phyloP scores from a whole-genome alignment of 805 yeast genomes.

The Ogataea naganishii region DNA sequence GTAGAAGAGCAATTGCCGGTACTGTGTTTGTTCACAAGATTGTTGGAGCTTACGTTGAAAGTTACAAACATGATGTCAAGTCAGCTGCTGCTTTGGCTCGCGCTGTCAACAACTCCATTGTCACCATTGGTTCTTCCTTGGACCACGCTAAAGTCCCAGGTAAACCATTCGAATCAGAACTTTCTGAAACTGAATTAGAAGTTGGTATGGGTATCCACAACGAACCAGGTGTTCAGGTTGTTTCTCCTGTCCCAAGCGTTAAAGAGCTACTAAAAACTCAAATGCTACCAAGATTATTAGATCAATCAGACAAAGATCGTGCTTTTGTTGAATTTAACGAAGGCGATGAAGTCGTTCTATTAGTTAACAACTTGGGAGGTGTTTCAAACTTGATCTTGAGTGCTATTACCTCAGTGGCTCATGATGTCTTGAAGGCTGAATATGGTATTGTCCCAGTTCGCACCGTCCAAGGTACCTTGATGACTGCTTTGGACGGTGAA shows the following conservation, averaged over 20 bases:
- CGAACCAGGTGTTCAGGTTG: constrained; percentile 74
- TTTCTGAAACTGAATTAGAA: constrained; percentile 63
- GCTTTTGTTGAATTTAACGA: constrained; percentile 56
- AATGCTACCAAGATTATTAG: no score
- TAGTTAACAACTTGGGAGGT: constrained; percentile 79
- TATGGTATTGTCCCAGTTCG: constrained; percentile 51
- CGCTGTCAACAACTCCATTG: constrained; percentile 54
- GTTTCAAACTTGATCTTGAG: constrained; percentile 66
- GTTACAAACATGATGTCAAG: constrained; percentile 40
- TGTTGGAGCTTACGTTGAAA: constrained; percentile 79
- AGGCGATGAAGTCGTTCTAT: constrained; percentile 46
- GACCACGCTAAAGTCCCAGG: constrained; percentile 92
- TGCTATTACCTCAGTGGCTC: constrained; percentile 51
- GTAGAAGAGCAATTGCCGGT: constrained; percentile 92
- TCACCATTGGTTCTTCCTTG: constrained; percentile 82
- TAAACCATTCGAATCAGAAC: constrained; percentile 28
- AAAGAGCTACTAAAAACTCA: no score
- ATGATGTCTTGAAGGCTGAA: constrained; percentile 38
- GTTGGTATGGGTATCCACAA: constrained; percentile 95
- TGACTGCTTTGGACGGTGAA: constrained; percentile 79
- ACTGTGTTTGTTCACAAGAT: constrained; percentile 81
- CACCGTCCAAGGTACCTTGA: constrained; percentile 58
- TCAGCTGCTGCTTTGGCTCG: constrained; percentile 43
- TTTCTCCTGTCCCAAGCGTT: constrained; percentile 62
- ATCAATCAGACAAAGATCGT: constrained; percentile 55